Percentiles rank a stretch among this genome's conserved stretches.
Evolutionary conservation across 345 rosid genomes (phyloP).

Genomic region (Cardamine resedifolia): DNA sequence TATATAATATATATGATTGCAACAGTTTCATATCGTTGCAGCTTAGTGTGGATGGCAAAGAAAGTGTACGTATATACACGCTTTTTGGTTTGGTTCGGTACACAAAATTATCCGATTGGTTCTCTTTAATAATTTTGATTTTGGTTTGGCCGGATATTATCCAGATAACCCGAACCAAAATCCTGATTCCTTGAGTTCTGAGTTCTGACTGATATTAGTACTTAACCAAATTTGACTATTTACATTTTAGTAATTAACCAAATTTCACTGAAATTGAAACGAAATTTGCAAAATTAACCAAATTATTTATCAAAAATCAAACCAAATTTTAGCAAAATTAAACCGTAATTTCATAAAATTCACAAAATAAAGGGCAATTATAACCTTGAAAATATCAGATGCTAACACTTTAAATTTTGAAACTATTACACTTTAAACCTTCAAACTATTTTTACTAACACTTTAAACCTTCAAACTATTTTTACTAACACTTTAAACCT

Average conservation of each 20-base stretch:
- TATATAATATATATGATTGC: constrained; percentile 7
- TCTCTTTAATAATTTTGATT: neutral
- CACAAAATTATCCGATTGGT: neutral
- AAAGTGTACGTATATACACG: too few relatives aligned
- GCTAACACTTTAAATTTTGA: too few relatives aligned
- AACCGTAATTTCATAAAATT: neutral
- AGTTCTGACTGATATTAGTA: too few relatives aligned
- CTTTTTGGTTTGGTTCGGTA: neutral
- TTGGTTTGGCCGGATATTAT: neutral
- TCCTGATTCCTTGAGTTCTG: neutral
- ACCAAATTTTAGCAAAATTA: neutral
- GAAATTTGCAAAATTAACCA: neutral
- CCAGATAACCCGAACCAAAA: neutral
- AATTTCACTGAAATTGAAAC: neutral
- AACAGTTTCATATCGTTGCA: neutral
- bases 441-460: too few relatives aligned
- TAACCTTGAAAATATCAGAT: too few relatives aligned
- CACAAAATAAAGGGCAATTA: neutral
- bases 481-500: too few relatives aligned
- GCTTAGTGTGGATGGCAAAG: neutral
- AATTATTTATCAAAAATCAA: neutral
- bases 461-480: too few relatives aligned
- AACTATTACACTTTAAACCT: too few relatives aligned
- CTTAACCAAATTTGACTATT: neutral
- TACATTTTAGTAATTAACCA: neutral